Base-by-base conservation (phyloP, 2,329 filamentous ascomycete species). In the Pseudogymnoascus sp. region DNA sequence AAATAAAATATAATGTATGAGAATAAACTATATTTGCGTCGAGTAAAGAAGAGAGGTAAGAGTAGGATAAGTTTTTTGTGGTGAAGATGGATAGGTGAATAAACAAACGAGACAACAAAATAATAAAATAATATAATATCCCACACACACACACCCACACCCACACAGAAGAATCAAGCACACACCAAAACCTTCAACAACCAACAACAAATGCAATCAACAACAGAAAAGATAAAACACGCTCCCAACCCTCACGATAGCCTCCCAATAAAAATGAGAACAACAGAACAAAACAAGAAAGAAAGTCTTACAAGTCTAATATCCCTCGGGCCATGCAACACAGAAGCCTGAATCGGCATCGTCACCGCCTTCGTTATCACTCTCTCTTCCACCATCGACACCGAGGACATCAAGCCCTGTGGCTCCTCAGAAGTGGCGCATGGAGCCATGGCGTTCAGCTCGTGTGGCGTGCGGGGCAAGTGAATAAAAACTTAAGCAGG, bases 121-220 rank as follows among this genome's bases (percentile, higher is more conserved):
- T 16, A 40, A 44, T 53, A 28, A 28, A 16, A 53, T 16, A 50
- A 16, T 53, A 16, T 8, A 53, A 16, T 8, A 53, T 16, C 23
- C 23, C 85, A 68, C 85, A 86, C 60, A 89, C 80, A 73, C 88
- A 85, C 53, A 86, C 86, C 23, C 85, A 68, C 85, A 86, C 60
- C 89, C 80, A 73, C 88, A 85, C 53, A 86, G 86, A 70, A 70
- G 88, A 88, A 59, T 18, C 21, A 18, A 44, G 7, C 38, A 62
- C 33, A 42, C 44, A 62, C 40, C 23, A 28, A 28, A 21, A 12
- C 40, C n/a, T 31, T 50, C 21, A 23, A 37, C 31, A 47, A 56
- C 56, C n/a, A 28, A 18, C 37, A 50, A 40, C 35, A 53, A 12
- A 31, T 11, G 5, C 31, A 31, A 5, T 8, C 11, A 42, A 21